phyloP scores from a whole-genome alignment of 2,329 filamentous ascomycete species.

The Fragosphaeria purpurea region DNA sequence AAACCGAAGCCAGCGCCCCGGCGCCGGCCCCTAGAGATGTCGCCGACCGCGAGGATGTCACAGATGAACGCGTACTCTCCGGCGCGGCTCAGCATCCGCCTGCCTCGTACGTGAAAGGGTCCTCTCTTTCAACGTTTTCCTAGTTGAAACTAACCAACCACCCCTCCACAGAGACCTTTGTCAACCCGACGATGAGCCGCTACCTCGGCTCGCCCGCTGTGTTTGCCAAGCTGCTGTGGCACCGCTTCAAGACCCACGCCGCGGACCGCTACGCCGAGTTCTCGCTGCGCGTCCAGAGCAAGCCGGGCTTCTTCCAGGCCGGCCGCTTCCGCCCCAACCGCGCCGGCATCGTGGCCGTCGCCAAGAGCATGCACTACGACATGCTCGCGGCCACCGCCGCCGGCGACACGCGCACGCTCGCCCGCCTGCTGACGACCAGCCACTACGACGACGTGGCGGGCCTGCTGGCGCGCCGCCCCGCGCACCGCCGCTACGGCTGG shows the following conservation, averaged over 20 bases:
- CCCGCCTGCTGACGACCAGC: slow-evolving; percentile 40
- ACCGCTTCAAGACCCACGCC: slow-evolving; percentile 25
- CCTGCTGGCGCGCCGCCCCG: slow-evolving; percentile 42
- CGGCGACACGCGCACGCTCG: slow-evolving; percentile 42
- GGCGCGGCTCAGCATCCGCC: slow-evolving; percentile 9
- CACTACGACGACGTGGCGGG: slow-evolving; percentile 41
- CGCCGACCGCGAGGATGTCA: slow-evolving; percentile 7
- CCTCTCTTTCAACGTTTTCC: background rate
- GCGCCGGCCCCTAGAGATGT: background rate
- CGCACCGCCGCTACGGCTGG: slow-evolving; percentile 38
- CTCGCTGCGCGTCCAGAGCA: slow-evolving; percentile 34
- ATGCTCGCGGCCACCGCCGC: slow-evolving; percentile 53
- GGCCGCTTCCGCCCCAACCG: slow-evolving; percentile 35
- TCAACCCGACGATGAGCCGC: slow-evolving; percentile 30
- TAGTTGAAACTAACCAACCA: background rate
- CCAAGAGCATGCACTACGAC: slow-evolving; percentile 47
- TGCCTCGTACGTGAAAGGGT: slow-evolving; percentile 8
- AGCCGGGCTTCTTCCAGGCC: slow-evolving; percentile 30
- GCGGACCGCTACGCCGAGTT: slow-evolving; percentile 27
- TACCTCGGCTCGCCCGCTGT: slow-evolving; percentile 20
- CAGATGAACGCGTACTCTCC: slow-evolving; percentile 2
- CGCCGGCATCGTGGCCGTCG: slow-evolving; percentile 37
- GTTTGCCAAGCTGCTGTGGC: slow-evolving; percentile 28
- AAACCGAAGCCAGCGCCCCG: too few species aligned
- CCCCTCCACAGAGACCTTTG: slow-evolving; percentile 33